Evolutionary conservation across 2,329 filamentous ascomycete genomes (phyloP), one percentile per base, ranked within the genome.

Genomic region (Aspergillus sojae): DNA sequence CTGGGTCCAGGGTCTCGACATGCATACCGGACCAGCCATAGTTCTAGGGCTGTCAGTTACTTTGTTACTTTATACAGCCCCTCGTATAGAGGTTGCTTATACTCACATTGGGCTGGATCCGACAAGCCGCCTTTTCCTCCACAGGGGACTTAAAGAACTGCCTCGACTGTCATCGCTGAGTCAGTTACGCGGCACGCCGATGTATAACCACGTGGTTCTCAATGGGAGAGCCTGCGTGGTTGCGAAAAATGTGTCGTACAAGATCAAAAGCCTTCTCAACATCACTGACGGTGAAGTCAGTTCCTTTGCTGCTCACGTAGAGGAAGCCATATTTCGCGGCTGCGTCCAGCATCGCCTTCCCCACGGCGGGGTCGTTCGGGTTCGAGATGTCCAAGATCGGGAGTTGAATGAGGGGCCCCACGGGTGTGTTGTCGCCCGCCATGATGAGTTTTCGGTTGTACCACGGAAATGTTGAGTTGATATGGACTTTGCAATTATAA

Each of bases 11-110:
- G 0, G 90, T 94, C 80, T 99, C 94, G 14, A 88, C 88, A 72
- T 94, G 91, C 91, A 96, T 94, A 19, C 88, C 88, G 1, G 91
- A 87, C 93, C 94, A 99, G 63, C 94, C 95, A 48, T 89, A 87
- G 74, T 98, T 98, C 81, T 95, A 65, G 50, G 39, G 58, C 28
- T 23, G 52, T 55, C n/a, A 55, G 52, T 39, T 39, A 39, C 19
- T 26, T 4, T 19, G 32, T 39, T 39, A 28, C 19, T 26, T 2
- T 19, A 28, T 16, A 28, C 46, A 30, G 16, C 5, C 23, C 12
- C 52, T 36, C 21, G 19, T 36, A 36, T 23, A 45, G 19, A 48
- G 36, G 23, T 28, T 11, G 21, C 21, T 60, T 43, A 34, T 28
- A 73, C 75, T 61, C 68, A 84, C 83, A 76, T 85, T 85, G 32